A percentile compares a stretch with the other conserved stretches of the same genome.
phyloP scores from a whole-genome alignment of 805 yeast genomes.

The Myxozyma kluyveri region DNA sequence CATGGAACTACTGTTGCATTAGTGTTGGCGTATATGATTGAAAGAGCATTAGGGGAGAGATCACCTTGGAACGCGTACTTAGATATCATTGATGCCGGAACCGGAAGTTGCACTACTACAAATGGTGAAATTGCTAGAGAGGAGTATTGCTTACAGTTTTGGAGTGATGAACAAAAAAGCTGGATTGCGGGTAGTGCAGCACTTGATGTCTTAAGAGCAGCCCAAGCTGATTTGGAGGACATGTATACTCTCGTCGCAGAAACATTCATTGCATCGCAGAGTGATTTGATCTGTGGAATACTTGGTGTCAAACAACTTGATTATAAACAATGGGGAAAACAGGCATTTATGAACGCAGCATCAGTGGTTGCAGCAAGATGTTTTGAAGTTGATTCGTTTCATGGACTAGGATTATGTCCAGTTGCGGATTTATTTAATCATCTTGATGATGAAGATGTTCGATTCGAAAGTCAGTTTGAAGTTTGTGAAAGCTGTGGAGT shows the following conservation, averaged over 20 bases:
- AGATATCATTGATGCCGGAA: slow-evolving; percentile 45
- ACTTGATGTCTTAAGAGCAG: slow-evolving; percentile 58
- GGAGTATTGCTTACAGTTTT: slow-evolving; percentile 48
- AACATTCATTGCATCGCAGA: slow-evolving; percentile 31
- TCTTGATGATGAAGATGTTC: slow-evolving; percentile 54
- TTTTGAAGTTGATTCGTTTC: slow-evolving; percentile 73
- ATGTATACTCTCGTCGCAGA: slow-evolving; percentile 42
- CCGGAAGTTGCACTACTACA: slow-evolving; percentile 29
- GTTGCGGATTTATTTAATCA: slow-evolving; percentile 91
- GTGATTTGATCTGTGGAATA: slow-evolving; percentile 1
- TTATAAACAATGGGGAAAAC: slow-evolving; percentile 1
- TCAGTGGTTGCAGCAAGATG: slow-evolving; percentile 71
- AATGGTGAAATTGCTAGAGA: slow-evolving; percentile 47
- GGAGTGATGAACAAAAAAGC: slow-evolving; percentile 50
- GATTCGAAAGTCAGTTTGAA: slow-evolving; percentile 57
- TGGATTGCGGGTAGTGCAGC: slow-evolving; percentile 60
- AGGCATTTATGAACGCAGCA: slow-evolving; percentile 50
- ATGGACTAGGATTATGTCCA: slow-evolving; percentile 77
- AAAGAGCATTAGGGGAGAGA: slow-evolving; percentile 50
- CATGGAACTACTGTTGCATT: slow-evolving; percentile 59
- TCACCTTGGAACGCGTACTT: slow-evolving; percentile 84
- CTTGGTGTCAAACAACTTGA: neutral
- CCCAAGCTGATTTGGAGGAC: slow-evolving; percentile 44
- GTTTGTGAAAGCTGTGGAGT: slow-evolving; percentile 50
- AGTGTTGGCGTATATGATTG: slow-evolving; percentile 70